Percentiles rank a stretch among this genome's conserved stretches.
Evolutionary conservation across 2,329 filamentous ascomycete genomes (phyloP).

Genomic region (Trichoderma sp.): DNA sequence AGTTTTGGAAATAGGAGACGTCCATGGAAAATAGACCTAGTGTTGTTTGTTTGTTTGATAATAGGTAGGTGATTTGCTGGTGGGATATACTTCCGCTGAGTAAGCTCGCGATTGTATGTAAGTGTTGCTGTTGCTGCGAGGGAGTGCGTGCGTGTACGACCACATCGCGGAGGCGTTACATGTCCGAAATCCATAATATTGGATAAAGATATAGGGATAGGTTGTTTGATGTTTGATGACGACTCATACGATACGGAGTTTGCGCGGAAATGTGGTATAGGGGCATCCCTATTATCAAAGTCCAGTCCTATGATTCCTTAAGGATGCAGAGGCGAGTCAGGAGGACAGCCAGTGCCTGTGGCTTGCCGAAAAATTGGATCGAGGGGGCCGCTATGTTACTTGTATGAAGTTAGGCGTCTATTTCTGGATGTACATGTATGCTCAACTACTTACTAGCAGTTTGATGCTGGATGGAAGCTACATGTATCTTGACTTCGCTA

Average conservation of each 20-base stretch:
- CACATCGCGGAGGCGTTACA: neutral
- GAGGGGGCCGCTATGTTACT: fast-evolving
- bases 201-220: neutral
- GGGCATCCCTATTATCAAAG: neutral
- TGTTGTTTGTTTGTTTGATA: neutral
- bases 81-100: neutral
- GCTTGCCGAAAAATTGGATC: neutral
- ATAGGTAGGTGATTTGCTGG: neutral
- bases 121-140: neutral
- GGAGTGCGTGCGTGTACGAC: neutral
- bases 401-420: neutral
- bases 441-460: too few species aligned
- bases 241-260: neutral
- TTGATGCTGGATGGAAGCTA: too few species aligned
- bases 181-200: neutral
- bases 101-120: neutral
- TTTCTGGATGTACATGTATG: neutral
- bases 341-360: neutral
- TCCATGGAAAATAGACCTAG: neutral
- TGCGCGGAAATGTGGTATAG: neutral
- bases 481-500: too few species aligned
- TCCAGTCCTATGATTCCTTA: neutral
- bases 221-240: neutral
- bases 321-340: neutral
- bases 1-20: neutral